phyloP scores from a whole-genome alignment of 768 basidiomycete species.

The Termitomyces titanicus region DNA sequence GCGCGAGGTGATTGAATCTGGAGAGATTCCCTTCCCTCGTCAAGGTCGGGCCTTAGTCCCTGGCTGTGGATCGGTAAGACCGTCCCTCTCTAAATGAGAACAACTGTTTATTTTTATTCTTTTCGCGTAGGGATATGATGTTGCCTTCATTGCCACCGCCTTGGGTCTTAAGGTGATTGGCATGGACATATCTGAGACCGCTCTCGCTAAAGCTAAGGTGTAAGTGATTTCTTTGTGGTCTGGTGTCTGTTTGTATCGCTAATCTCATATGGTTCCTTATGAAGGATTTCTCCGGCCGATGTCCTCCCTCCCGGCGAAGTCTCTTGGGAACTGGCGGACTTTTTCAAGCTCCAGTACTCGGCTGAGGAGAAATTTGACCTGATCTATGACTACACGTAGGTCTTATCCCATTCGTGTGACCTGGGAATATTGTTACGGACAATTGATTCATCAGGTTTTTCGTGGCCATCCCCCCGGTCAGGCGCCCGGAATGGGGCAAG shows the following conservation, averaged over 20 bases:
- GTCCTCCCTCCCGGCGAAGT: conserved; percentile 26
- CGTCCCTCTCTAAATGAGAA: background rate
- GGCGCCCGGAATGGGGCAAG: conserved; percentile 51
- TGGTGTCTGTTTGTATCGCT: background rate
- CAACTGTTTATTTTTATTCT: background rate
- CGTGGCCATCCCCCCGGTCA: conserved; percentile 59
- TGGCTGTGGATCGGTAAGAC: conserved; percentile 46
- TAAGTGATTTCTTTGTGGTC: conserved; percentile 9
- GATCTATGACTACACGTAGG: conserved; percentile 64
- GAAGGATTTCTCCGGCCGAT: background rate
- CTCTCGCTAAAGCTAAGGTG: conserved; percentile 44
- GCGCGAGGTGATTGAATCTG: conserved; percentile 44
- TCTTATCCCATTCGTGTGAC: background rate
- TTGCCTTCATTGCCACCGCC: conserved; percentile 45
- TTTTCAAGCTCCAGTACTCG: conserved; percentile 40
- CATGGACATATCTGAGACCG: conserved; percentile 55
- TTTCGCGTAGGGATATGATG: conserved; percentile 57
- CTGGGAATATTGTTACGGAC: background rate
- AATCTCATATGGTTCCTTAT: background rate
- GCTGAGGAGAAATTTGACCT: conserved; percentile 43
- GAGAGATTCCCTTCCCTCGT: conserved; percentile 38
- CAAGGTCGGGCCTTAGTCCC: conserved; percentile 33
- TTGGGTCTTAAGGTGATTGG: conserved; percentile 48
- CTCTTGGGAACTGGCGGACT: conserved; percentile 43
- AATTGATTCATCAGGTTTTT: conserved; percentile 48